These are phyloP conservation scores for Maudiozyma barnettii DNA, from an alignment of 805 yeast species.

Conservation along the genomic window DNA sequence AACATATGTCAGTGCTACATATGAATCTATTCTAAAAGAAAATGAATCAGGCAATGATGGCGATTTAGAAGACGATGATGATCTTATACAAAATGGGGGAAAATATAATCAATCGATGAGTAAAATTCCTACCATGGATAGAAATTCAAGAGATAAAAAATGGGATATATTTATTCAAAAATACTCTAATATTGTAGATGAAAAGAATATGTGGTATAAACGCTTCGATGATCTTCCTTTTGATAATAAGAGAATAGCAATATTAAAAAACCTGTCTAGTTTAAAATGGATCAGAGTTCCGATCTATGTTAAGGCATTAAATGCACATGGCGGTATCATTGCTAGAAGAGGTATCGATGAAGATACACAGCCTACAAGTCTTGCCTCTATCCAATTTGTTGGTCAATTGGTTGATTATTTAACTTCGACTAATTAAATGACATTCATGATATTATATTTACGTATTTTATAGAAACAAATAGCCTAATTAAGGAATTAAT, in stretches of 20 bases:
- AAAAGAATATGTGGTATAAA: constrained; percentile 5
- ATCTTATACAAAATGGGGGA: background rate
- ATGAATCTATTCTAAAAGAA: constrained; percentile 17
- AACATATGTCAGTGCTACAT: constrained; percentile 16
- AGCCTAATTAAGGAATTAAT: background rate
- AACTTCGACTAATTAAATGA: background rate
- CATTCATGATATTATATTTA: background rate
- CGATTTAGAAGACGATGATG: constrained; percentile 6
- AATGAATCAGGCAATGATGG: constrained; percentile 9
- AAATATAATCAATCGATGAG: background rate
- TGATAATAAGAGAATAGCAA: constrained; percentile 31
- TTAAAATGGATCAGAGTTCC: constrained; percentile 74
- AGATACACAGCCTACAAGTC: constrained; percentile 20
- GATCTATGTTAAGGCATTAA: constrained; percentile 57
- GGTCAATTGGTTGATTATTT: constrained; percentile 19
- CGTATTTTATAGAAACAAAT: background rate
- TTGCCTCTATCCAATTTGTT: constrained; percentile 23
- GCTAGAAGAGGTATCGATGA: constrained; percentile 55
- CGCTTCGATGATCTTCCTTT: constrained; percentile 25
- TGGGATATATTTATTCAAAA: constrained; percentile 23
- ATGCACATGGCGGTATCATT: constrained; percentile 82
- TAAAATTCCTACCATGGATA: constrained; percentile 1
- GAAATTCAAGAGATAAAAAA: constrained; percentile 3
- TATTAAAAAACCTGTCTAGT: constrained; percentile 46
- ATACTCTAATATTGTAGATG: constrained; percentile 17